Evolutionary conservation across 805 yeast species (phyloP).

Genomic region (Maudiozyma pseudohumilis): DNA sequence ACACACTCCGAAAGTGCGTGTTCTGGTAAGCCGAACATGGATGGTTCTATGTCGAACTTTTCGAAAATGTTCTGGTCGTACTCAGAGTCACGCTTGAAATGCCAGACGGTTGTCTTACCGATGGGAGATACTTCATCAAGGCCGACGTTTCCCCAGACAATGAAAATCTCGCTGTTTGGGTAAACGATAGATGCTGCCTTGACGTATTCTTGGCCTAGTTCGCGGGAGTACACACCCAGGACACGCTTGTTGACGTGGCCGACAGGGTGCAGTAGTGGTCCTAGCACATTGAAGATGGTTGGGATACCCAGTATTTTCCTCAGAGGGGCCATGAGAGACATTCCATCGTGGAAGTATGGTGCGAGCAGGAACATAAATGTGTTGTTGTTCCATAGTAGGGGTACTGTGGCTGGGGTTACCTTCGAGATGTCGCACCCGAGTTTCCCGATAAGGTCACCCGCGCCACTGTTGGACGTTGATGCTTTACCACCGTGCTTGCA

Average conservation of each 20-base stretch:
- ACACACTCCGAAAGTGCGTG: constrained; percentile 59
- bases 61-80: constrained; percentile 19
- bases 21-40: constrained; percentile 71
- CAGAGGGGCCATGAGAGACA: constrained; percentile 74
- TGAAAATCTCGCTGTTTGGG: constrained; percentile 48
- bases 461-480: constrained; percentile 83
- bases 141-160: constrained; percentile 89
- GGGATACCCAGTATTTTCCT: constrained; percentile 78
- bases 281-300: constrained; percentile 85
- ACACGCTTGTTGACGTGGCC: constrained; percentile 66
- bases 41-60: constrained; percentile 46
- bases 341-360: constrained; percentile 87
- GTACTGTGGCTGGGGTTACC: constrained; percentile 54
- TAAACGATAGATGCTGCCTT: constrained; percentile 57
- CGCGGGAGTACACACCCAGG: constrained; percentile 78
- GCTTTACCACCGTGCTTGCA: constrained; percentile 98
- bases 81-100: constrained; percentile 25
- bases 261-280: constrained; percentile 90
- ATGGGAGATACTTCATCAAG: constrained; percentile 90
- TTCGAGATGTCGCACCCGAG: constrained; percentile 77
- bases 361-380: constrained; percentile 71
- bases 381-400: constrained; percentile 39
- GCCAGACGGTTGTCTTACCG: constrained; percentile 78
- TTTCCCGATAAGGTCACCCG: constrained; percentile 75
- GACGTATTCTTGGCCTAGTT: constrained; percentile 76